phyloP scores from a whole-genome alignment of 305 asterid species.

The Solanum hybrid region DNA sequence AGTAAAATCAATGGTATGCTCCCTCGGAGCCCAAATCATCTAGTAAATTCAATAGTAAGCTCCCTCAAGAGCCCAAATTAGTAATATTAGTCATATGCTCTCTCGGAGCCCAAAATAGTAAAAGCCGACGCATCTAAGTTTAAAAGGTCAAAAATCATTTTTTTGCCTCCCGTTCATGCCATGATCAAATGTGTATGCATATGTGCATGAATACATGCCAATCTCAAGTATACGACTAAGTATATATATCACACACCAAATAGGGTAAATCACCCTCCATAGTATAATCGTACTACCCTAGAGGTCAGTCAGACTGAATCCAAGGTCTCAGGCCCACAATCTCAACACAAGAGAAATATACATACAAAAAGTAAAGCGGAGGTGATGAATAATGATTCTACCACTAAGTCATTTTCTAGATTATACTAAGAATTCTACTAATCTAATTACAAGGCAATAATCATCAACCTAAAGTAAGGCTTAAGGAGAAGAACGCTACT shows the following conservation, averaged over 20 bases:
- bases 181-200: neutral
- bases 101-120: neutral
- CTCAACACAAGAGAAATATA: neutral
- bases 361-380: neutral
- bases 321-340: neutral
- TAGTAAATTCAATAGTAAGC: neutral
- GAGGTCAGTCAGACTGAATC: neutral
- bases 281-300: neutral
- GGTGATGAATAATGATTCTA: neutral
- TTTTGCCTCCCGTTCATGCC: neutral
- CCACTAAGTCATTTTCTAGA: neutral
- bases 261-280: neutral
- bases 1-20: neutral
- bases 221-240: neutral
- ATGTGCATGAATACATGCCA: neutral
- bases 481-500: neutral
- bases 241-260: neutral
- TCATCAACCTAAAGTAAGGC: neutral
- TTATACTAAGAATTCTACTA: neutral
- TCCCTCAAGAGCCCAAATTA: neutral
- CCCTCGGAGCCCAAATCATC: neutral
- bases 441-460: neutral
- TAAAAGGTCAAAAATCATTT: neutral
- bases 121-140: neutral
- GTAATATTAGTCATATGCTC: neutral